Conservation (phyloP, 2,329 filamentous ascomycete species). For the Colletotrichum orchidophilum region DNA sequence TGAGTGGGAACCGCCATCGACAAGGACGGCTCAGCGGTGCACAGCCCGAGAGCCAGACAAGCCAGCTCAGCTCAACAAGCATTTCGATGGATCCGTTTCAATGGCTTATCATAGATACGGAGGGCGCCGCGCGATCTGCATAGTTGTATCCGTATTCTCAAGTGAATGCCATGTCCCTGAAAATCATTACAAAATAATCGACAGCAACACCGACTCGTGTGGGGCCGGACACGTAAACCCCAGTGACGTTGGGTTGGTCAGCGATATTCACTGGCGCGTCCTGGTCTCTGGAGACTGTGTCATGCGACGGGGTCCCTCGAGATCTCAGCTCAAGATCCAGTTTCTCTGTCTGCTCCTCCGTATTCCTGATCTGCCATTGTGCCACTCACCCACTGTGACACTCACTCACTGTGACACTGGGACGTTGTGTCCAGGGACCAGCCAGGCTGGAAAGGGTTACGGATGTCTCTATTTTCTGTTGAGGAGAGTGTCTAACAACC, state of each 20-base stretch:
- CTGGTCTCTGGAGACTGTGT: neutral
- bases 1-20: neutral
- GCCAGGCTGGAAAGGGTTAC: neutral
- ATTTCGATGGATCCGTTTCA: neutral
- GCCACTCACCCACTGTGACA: too few relatives aligned
- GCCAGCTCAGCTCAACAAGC: constrained; percentile 29
- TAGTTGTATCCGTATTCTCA: neutral
- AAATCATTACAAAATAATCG: neutral
- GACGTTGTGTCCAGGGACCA: neutral
- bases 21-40: neutral
- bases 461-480: constrained; percentile 22
- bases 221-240: constrained; percentile 6
- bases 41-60: neutral
- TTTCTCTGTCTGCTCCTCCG: neutral
- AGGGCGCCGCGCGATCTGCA: neutral
- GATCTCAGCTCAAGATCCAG: neutral
- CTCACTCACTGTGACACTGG: too few relatives aligned
- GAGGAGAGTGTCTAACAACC: constrained; percentile 10
- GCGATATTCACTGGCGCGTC: neutral
- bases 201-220: neutral
- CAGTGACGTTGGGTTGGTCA: neutral
- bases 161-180: neutral
- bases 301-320: neutral
- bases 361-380: neutral
- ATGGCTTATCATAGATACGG: neutral